These are phyloP conservation scores for Bauhinia variegata DNA, from an alignment of 306 rosid genomes.

Conservation along the genomic window DNA sequence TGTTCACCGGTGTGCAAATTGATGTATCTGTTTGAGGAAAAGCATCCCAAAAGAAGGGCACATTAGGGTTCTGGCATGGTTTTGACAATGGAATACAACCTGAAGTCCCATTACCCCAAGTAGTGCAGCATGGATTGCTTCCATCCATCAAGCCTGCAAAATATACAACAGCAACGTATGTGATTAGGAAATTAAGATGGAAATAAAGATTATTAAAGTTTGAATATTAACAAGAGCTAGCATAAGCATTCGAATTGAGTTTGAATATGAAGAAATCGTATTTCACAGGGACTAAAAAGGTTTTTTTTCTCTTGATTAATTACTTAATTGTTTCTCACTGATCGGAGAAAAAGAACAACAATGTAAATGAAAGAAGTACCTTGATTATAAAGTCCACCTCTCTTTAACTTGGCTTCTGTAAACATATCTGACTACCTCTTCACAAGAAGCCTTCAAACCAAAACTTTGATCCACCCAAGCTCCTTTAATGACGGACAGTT, in stretches of 20 bases:
- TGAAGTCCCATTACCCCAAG: constrained; percentile 51
- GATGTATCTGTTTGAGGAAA: constrained; percentile 45
- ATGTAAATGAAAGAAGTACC: neutral
- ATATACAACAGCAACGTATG: neutral
- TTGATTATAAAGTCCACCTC: constrained; percentile 10
- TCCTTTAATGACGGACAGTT: neutral
- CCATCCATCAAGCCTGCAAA: constrained; percentile 39
- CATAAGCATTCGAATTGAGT: too few relatives aligned
- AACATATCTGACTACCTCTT: neutral
- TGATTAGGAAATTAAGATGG: neutral
- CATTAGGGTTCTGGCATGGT: constrained; percentile 34
- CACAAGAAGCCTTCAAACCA: constrained; percentile 20
- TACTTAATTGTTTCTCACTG: too few relatives aligned
- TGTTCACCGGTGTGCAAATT: constrained; percentile 41
- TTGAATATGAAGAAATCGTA: too few relatives aligned
- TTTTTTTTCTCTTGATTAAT: too few relatives aligned
- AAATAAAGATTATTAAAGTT: neutral
- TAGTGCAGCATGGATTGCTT: constrained; percentile 49
- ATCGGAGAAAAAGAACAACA: too few relatives aligned
- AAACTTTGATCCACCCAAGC: constrained; percentile 24
- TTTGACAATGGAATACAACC: constrained; percentile 45
- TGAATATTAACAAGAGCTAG: too few relatives aligned
- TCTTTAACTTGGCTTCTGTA: neutral
- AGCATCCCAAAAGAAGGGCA: constrained; percentile 57
- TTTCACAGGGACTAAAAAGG: too few relatives aligned